A percentile compares a stretch with the other conserved stretches of the same genome.
Evolutionary conservation across 306 rosid genomes (phyloP).

Genomic region (Cucumis sativus): Cucumber_9930_V3 NC_026655.2:5263001-5263500

Average conservation of each 20-base stretch:
- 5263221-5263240: background rate
- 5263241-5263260: constrained; percentile 35
- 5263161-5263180: constrained; percentile 35
- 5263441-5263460: background rate
- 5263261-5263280: constrained; percentile 26
- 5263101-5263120: constrained; percentile 31
- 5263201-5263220: constrained; percentile 34
- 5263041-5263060: constrained; percentile 2
- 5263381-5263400: constrained; percentile 52
- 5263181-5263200: constrained; percentile 29
- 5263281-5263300: constrained; percentile 8
- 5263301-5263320: background rate
- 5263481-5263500: background rate
- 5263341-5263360: constrained; percentile 19
- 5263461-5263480: background rate
- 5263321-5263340: constrained; percentile 12
- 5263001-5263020: background rate
- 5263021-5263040: background rate
- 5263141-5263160: constrained; percentile 36
- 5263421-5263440: constrained; percentile 35
- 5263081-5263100: constrained; percentile 38
- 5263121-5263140: constrained; percentile 33
- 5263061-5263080: constrained; percentile 14
- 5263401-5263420: constrained; percentile 35
- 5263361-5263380: constrained; percentile 35